Percentiles rank a stretch among this genome's conserved stretches.
phyloP scores from a whole-genome alignment of 1,284 basidiomycete genomes.

The Cryptococcus wingfieldii region DNA sequence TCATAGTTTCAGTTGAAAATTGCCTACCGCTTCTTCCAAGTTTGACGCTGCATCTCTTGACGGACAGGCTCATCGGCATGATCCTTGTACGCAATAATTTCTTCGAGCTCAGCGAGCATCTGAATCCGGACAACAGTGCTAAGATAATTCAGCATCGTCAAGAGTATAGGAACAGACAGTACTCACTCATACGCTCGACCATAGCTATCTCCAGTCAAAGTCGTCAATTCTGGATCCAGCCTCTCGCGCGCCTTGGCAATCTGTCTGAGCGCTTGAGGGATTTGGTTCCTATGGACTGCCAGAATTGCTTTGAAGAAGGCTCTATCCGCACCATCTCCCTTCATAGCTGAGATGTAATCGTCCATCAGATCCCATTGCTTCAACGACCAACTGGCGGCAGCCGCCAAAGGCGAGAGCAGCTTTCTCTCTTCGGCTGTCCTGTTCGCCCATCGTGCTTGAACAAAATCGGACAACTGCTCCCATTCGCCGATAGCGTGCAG shows the following conservation, averaged over 20 bases:
- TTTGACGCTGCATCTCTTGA: slow-evolving; percentile 77
- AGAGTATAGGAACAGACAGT: not conserved
- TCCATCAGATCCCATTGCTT: slow-evolving; percentile 99
- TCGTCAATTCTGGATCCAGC: slow-evolving; percentile 85
- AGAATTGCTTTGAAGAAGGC: slow-evolving; percentile 96
- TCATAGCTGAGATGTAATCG: slow-evolving; percentile 92
- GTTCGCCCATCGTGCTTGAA: slow-evolving; percentile 83
- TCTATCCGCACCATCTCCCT: slow-evolving; percentile 85
- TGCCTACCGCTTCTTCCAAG: slow-evolving; percentile 85
- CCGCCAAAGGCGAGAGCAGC: slow-evolving; percentile 92
- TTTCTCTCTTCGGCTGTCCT: slow-evolving; percentile 79
- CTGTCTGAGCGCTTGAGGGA: slow-evolving; percentile 80
- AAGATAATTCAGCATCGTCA: slow-evolving; percentile 13
- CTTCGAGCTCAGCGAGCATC: slow-evolving; percentile 97
- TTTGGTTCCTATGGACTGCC: slow-evolving; percentile 93
- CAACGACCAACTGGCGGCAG: slow-evolving; percentile 94
- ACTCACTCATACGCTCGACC: slow-evolving; percentile 89
- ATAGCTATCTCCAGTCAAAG: slow-evolving; percentile 92
- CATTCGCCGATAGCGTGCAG: slow-evolving; percentile 97
- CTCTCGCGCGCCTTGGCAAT: slow-evolving; percentile 94
- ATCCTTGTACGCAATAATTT: slow-evolving; percentile 95
- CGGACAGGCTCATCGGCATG: slow-evolving; percentile 89
- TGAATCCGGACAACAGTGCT: slow-evolving; percentile 96
- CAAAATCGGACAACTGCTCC: slow-evolving; percentile 83
- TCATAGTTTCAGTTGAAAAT: not conserved